Base-by-base conservation (phyloP, 768 basidiomycete species). In the Porpolomopsis calyptriformis region DNA sequence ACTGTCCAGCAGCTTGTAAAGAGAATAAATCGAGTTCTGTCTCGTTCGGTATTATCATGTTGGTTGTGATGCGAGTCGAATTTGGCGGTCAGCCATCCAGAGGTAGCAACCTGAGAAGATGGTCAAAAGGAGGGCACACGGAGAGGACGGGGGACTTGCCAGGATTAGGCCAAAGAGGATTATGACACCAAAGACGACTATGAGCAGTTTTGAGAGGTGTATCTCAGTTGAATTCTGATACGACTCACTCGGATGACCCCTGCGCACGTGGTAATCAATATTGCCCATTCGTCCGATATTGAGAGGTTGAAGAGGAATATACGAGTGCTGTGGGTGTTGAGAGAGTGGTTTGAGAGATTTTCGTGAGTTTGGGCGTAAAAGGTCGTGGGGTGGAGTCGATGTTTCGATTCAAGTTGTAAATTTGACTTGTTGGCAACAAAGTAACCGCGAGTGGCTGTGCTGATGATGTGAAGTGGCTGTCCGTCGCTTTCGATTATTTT, bases 1-100 rank as follows among this genome's bases (percentile, higher is more conserved):
- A 82, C 60, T 0, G 83, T 87, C 85, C 85, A 88, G 55, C 69
- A 67, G 9, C 81, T 81, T n/a, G 70, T 55, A 67, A 89, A 88
- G 26, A 85, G 68, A 34, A 79, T 64, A 65, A 77, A 86, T 27
- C 75, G 71, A 1, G 82, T 76, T 39, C 82, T 74, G 55, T 81
- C 76, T 36, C 76, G 76, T 51, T 79, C 72, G 25, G 66, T 57
- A 9, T 52, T 48, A 49, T 57, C 72, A 43, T 64, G 65, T 57
- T 66, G 74, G 65, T 82, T 70, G 61, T 76, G 68, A 51, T 71
- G 66, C 23, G 60, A 46, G 59, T 80, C 77, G 66, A 76, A 89
- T 36, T 65, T 69, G 11, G 78, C 65, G 6, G 74, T 72, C 36
- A 91, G 69, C 77, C 82, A 90, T 4, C 85, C 80, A 3, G 87